Evolutionary conservation across 2,329 filamentous ascomycete genomes (phyloP), one percentile per base, ranked within the genome.

Genomic region (Metarhizium anisopliae): DNA sequence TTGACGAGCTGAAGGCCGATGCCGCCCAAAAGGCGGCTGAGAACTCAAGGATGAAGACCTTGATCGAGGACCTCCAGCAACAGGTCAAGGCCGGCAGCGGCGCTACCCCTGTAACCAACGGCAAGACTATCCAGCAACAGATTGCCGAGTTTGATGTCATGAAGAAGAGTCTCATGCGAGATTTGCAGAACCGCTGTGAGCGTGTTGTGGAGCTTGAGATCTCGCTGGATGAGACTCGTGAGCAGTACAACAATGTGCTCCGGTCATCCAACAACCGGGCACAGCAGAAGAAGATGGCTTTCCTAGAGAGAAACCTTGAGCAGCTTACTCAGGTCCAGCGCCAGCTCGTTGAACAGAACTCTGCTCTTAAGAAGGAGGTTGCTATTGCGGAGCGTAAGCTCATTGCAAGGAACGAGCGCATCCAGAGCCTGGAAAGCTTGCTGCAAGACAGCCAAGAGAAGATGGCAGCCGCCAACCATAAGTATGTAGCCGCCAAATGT

Each of bases 251-350:
- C 79, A 96, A 96, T 66, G 94, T 99, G 58, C 82, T 99, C 57
- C 87, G 93, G 56, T 94, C 90, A 52, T 96, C 90, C 62, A 99
- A 99, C 79, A 97, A 95, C 78, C 88, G 94, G 58, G 93, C 94
- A 29, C 94, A 99, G 77, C 94, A 99, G 75, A 99, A 99, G 87
- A 99, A 99, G 83, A 97, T 99, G 89, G 95, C 94, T 16, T 99
- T 99, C 81, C 77, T 99, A 52, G 94, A 99, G 77, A 87, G 94
- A 68, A 99, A 99, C 70, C 84, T 99, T 45, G 94, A 99, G 75
- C 94, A 99, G 73, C 81, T 99, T 55, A 99, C 94, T 3, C 90
- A 96, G 68, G 94, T 99, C 54, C 94, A 99, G 74, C 85, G 94
- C 55, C 94, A 99, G 74, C 85, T 99, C 13, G 94, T 99, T 36